Percentiles rank a stretch among this genome's conserved stretches.
Conservation (phyloP, 2,329 filamentous ascomycete species). For the Aureobasidium pullulans region DNA sequence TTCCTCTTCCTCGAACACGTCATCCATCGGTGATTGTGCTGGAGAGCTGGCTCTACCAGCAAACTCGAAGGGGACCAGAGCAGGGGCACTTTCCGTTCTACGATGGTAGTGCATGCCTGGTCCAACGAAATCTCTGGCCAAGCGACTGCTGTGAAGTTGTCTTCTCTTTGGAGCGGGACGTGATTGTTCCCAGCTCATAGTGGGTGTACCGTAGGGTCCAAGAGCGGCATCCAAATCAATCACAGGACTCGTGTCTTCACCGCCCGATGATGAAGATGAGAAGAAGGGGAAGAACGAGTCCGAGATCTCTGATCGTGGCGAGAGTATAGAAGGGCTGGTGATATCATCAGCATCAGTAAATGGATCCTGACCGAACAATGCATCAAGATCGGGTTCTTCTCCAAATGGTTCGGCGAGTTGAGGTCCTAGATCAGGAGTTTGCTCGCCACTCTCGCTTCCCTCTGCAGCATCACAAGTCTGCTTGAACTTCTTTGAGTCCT, state of each 20-base stretch:
- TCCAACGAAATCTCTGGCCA: slow-evolving; percentile 60
- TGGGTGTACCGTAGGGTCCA: slow-evolving; percentile 81
- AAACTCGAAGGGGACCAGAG: slow-evolving; percentile 65
- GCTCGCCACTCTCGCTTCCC: neutral
- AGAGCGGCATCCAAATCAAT: slow-evolving; percentile 93
- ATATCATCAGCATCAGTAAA: slow-evolving; percentile 13
- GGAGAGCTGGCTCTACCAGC: slow-evolving; percentile 20
- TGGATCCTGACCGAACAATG: slow-evolving; percentile 15
- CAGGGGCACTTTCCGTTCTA: slow-evolving; percentile 72
- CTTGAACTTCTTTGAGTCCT: slow-evolving; percentile 15
- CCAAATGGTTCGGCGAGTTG: neutral
- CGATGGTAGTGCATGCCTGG: slow-evolving; percentile 70
- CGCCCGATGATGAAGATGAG: slow-evolving; percentile 50
- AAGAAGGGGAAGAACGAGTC: slow-evolving; percentile 7
- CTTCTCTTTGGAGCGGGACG: slow-evolving; percentile 44
- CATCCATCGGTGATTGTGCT: slow-evolving; percentile 63
- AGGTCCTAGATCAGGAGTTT: neutral
- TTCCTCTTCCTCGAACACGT: slow-evolving; percentile 81
- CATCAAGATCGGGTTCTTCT: slow-evolving; percentile 16
- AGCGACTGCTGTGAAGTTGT: slow-evolving; percentile 68
- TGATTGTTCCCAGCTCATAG: slow-evolving; percentile 58
- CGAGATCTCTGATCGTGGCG: slow-evolving; percentile 28
- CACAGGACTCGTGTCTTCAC: slow-evolving; percentile 66
- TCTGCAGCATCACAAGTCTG: neutral
- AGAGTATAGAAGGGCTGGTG: neutral